Base-by-base conservation (phyloP, 2,329 filamentous ascomycete genomes). In the Trichophyton verrucosum region DNA sequence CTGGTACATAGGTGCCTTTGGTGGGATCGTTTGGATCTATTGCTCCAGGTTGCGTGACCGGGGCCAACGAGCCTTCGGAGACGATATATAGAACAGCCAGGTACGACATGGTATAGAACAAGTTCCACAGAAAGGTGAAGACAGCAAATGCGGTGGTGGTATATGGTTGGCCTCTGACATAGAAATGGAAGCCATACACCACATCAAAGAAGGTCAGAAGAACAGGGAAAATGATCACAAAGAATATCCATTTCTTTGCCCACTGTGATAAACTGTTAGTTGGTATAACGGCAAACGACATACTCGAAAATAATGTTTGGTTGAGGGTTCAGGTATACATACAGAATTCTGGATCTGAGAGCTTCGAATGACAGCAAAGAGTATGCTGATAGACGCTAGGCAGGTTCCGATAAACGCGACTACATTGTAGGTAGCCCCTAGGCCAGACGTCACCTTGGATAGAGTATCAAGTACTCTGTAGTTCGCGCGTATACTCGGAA, bases 221-320 rank as follows among this genome's bases (percentile, higher is more conserved):
- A n/a, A 57, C 33, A 7, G 55, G 38, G 30, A 42, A 57, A 6
- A 30, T 20, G 9, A 40, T 40, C 55, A 57, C 30, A 24, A 38
- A 11, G 20, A 57, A 38, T 15, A 57, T 42, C 55, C 55, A 57
- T 57, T 57, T 57, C 55, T 57, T 57, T 13, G 55, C 30, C 38
- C 33, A 42, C 55, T 57, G 11, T n/a, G 15, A 20, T 20, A 9
- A 57, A 7, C 15, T 38, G 55, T 57, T 42, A 57, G 55, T 22
- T 57, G 17, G 27, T n/a, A 17, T 57, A 17, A 17, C 22, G n/a
- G 8, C 13, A 27, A 8, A 40, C 27, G 27, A 30, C 27, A 30
- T 30, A 30, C 27, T 7, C 27, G 27, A 30, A 30, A 30, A 30
- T 30, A 30, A 6, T 6, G 6, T 6, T 30, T 30, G 27, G 27